These are phyloP conservation scores for Ophiocordyceps camponoti-saundersi DNA, from an alignment of 2,329 filamentous ascomycete genomes.

Conservation along the genomic window DNA sequence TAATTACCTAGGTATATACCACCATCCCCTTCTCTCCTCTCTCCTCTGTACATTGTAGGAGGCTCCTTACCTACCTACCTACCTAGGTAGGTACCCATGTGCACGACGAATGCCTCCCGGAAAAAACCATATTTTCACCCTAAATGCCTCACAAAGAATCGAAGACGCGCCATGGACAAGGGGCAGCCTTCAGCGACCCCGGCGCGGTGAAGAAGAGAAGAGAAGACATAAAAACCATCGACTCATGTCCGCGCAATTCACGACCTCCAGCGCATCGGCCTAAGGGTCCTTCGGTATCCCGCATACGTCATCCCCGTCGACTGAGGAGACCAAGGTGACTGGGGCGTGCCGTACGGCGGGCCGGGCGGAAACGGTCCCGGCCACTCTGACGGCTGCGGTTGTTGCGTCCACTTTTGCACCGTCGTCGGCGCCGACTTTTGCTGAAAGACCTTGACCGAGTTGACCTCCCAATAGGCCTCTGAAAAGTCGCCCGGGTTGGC, in stretches of 20 bases:
- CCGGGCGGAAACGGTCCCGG: neutral
- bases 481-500: conserved; percentile 53
- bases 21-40: no score
- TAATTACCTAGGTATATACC: no score
- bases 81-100: no score
- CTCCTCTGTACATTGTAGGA: neutral
- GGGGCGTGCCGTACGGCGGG: neutral
- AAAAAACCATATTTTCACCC: neutral
- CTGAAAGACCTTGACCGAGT: conserved; percentile 47
- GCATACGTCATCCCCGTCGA: neutral
- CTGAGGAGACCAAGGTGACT: neutral
- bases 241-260: no score
- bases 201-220: no score
- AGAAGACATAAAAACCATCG: no score
- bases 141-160: neutral
- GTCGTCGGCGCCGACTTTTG: neutral
- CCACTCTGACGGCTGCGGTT: neutral
- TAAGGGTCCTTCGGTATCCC: neutral
- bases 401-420: neutral
- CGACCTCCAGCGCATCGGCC: neutral
- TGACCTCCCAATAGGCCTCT: conserved; percentile 64
- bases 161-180: neutral
- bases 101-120: neutral
- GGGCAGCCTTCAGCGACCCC: no score
- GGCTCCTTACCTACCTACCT: no score